Evolutionary conservation across 129 eudicot species (phyloP), one percentile per base, ranked within the genome.

Genomic region (Scalesia atractyloides): DNA sequence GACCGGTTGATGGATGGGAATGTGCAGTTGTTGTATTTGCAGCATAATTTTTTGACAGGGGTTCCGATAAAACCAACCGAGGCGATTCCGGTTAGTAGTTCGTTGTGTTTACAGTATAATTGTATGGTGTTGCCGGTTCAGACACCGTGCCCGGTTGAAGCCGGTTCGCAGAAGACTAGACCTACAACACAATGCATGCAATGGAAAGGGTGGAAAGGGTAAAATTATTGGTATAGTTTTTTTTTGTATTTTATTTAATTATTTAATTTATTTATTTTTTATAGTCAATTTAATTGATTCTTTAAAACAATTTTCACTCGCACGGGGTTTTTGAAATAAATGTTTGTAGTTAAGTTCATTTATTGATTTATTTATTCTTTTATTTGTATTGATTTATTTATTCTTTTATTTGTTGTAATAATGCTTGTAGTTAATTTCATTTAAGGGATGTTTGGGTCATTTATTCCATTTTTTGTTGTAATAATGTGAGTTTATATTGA

Each of bases 21-120:
- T 58, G 64, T 58, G 39, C 64, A 58, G 64, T 12, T 58, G 64
- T 24, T 58, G 39, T 58, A 58, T 58, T n/a, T 58, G 39, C 64
- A 58, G 64, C 64, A 58, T 58, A 58, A 58, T 5, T 58, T 24
- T 58, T 26, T 58, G 64, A 58, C 64, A 0, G 64, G 9, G n/a
- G 64, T 13, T 11, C 64, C 64, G 9, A 58, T 58, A 7, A 58
- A 58, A 10, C 64, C 64, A 41, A 58, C 64, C 16, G 64, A 58
- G 64, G 64, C 14, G 39, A 58, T 58, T 26, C 64, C 64, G 64
- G 64, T 58, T 34, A 58, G 64, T 26, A 58, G 64, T 24, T 24
- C 17, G 64, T 24, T 58, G 64, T 58, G 64, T 58, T 58, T 58
- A 9, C 64, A 58, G 64, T 58, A 58, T 58, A 58, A 58, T 12